Conservation (phyloP, 352 stramenopile species). For the Poterioochromonas sp. region DNA sequence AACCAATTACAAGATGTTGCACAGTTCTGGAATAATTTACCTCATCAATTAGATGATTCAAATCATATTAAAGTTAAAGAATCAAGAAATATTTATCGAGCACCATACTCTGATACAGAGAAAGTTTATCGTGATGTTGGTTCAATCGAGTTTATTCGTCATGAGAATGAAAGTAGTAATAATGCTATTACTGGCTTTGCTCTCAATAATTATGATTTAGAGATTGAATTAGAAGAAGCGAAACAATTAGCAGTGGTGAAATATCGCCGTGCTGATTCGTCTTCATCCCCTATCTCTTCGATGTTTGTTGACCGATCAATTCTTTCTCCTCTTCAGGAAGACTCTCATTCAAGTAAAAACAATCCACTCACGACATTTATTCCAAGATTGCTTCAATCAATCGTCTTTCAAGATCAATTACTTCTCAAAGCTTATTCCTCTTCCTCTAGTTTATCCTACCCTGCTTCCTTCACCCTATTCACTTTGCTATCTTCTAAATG, state of each 20-base stretch:
- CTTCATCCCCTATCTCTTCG: too few species aligned
- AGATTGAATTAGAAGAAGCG: not conserved
- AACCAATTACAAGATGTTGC: not conserved
- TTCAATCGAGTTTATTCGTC: too few species aligned
- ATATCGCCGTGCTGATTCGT: not conserved
- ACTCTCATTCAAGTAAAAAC: not conserved
- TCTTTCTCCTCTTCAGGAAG: too few species aligned
- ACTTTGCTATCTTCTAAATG: not conserved
- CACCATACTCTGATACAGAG: not conserved
- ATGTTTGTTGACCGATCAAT: too few species aligned
- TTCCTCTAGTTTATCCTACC: too few species aligned
- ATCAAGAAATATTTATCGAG: not conserved
- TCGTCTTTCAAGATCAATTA: not conserved
- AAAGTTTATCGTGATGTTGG: not conserved
- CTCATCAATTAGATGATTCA: not conserved
- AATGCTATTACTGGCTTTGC: too few species aligned
- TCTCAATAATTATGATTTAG: not conserved
- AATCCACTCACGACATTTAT: not conserved
- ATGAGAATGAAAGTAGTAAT: not conserved
- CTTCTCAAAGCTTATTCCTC: not conserved
- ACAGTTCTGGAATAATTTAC: not conserved
- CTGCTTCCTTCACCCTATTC: not conserved
- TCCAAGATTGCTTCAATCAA: too few species aligned
- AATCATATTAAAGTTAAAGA: not conserved
- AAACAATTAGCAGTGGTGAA: not conserved